Base-by-base conservation (phyloP, 1,139 yeast species). In the Suhomyces chickasaworum region DNA sequence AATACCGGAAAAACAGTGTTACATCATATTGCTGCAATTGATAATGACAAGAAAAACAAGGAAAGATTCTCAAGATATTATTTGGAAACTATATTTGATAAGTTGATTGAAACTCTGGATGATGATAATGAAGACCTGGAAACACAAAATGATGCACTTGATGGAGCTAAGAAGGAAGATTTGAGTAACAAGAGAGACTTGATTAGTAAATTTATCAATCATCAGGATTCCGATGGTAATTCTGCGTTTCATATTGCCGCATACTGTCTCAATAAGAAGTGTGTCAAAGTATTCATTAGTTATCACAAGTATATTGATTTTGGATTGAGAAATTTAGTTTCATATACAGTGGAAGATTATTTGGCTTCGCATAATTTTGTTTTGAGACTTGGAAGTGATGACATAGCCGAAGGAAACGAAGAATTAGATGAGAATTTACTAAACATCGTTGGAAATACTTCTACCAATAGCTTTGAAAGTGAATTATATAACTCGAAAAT, bases 171-270 rank as follows among this genome's bases (percentile, higher is more conserved):
- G 12, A 50, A 33, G 12, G 18, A 46, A 20, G 27, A 36, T 10
- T 25, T 12, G n/a, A 39, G 53, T 6, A 53, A 54, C 18, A 55
- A 55, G 21, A 62, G 63, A 35, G 68, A 67, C 16, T 48, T 71
- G 18, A 69, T 89, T 27, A 75, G 83, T 16, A 93, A 87, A 60
- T 83, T 89, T 56, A 70, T 89, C 39, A 87, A 90, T 61, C 81
- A 83, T 45, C 95, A 86, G 56, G 97, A 93, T 63, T 66, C 72
- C 23, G 83, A 85, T 54, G 98, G 98, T 0, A 89, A 91, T 61
- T 88, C 97, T 0, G 96, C 96, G 0, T 72, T 90, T 47, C 96
- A 91, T 58, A 77, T 91, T 38, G 86, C 93, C 23, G 87, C 95
- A 1, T 80, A 82, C 46, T 81, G 86, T 58, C 80, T 86, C 37